phyloP scores from a whole-genome alignment of 177 flowering plant species.

The Vitis hybrid region DNA sequence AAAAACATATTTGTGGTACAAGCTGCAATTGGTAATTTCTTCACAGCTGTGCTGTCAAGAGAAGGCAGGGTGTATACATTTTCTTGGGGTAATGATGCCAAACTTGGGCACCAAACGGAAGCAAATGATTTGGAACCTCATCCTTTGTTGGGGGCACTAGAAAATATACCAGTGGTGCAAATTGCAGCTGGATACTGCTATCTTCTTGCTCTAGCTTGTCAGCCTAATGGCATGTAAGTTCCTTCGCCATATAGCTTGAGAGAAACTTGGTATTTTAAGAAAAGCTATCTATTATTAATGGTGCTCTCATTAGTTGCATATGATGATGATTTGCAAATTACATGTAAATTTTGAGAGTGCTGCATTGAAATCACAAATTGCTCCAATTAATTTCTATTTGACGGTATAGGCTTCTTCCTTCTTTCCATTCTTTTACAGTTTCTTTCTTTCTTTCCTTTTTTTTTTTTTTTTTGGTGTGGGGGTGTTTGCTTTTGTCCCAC shows the following conservation, averaged over 20 bases:
- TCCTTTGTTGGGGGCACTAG: conserved; percentile 77
- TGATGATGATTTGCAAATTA: background rate
- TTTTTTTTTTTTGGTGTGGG: background rate
- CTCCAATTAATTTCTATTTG: background rate
- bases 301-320: background rate
- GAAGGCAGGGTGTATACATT: conserved; percentile 95
- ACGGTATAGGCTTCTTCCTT: background rate
- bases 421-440: background rate
- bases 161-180: conserved; percentile 86
- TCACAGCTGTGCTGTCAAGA: conserved; percentile 90
- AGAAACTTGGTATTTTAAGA: background rate
- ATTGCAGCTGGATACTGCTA: conserved; percentile 98
- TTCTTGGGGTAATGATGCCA: conserved; percentile 87
- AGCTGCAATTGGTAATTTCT: conserved; percentile 95
- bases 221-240: conserved; percentile 87
- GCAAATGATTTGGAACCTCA: conserved; percentile 73
- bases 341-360: background rate
- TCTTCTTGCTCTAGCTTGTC: conserved; percentile 92
- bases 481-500: background rate
- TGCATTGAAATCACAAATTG: background rate
- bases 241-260: background rate
- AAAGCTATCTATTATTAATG: background rate
- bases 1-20: conserved; percentile 86
- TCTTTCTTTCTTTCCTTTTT: too few relatives aligned
- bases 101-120: conserved; percentile 90